A percentile compares a stretch with the other conserved stretches of the same genome.
These are phyloP conservation scores for Asterionellopsis glacialis DNA, from an alignment of 108 stramenopile species.

Conservation along the genomic window DNA sequence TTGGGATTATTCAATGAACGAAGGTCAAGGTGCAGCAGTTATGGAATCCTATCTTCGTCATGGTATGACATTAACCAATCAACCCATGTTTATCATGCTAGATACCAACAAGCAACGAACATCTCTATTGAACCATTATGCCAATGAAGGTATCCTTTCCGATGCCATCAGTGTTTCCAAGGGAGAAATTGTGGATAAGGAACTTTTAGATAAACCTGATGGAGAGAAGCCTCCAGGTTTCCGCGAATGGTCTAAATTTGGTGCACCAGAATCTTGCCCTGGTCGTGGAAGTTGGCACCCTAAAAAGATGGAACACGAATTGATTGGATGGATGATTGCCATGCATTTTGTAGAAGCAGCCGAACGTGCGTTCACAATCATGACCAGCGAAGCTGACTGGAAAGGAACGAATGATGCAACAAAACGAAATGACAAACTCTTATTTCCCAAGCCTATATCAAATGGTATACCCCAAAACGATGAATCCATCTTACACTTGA, in stretches of 20 bases:
- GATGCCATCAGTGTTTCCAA: slow-evolving; percentile 61
- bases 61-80: slow-evolving; percentile 25
- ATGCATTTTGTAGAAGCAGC: slow-evolving; percentile 75
- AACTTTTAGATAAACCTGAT: slow-evolving; percentile 20
- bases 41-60: slow-evolving; percentile 79
- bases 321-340: slow-evolving; percentile 77
- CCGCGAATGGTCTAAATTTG: slow-evolving; percentile 79
- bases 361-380: slow-evolving; percentile 39
- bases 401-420: too few species aligned
- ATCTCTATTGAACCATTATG: slow-evolving; percentile 50
- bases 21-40: slow-evolving; percentile 35
- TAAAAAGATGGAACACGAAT: slow-evolving; percentile 68
- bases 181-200: slow-evolving; percentile 37
- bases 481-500: too few species aligned
- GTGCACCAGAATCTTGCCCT: slow-evolving; percentile 65
- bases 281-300: slow-evolving; percentile 85
- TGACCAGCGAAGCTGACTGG: too few species aligned
- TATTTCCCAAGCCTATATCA: too few species aligned
- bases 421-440: too few species aligned
- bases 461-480: too few species aligned
- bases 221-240: slow-evolving; percentile 55
- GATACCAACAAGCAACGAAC: slow-evolving; percentile 49
- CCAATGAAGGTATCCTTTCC: slow-evolving; percentile 36
- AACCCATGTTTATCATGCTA: slow-evolving; percentile 69
- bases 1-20: slow-evolving; percentile 91